phyloP scores from a whole-genome alignment of 805 yeast species.

The Wickerhamomyces strasburgensis region DNA sequence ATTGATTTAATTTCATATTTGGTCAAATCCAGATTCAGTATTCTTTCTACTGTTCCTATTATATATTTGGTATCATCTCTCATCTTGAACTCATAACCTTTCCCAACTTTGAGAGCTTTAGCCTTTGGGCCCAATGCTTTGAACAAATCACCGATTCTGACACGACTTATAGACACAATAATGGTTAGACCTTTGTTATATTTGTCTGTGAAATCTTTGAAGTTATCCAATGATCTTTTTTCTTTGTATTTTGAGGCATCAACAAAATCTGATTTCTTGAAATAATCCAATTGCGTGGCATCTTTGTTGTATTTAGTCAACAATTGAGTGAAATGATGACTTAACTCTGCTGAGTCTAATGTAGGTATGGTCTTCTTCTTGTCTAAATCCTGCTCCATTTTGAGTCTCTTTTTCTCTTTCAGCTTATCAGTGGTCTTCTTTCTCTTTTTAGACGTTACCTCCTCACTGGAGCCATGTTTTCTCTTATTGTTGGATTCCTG shows the following conservation, averaged over 20 bases:
- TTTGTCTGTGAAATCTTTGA: slow-evolving; percentile 47
- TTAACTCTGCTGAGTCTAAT: slow-evolving; percentile 53
- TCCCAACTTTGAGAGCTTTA: slow-evolving; percentile 23
- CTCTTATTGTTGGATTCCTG: neutral
- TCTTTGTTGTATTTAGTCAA: slow-evolving; percentile 59
- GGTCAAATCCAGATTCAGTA: slow-evolving; percentile 15
- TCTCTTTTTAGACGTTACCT: slow-evolving; percentile 17
- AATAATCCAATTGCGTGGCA: slow-evolving; percentile 69
- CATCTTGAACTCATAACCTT: slow-evolving; percentile 23
- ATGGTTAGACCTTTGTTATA: slow-evolving; percentile 43
- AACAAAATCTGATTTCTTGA: slow-evolving; percentile 51
- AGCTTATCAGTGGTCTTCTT: slow-evolving; percentile 38
- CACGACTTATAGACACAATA: slow-evolving; percentile 68
- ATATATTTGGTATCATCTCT: slow-evolving; percentile 24
- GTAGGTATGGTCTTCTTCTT: slow-evolving; percentile 52
- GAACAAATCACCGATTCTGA: slow-evolving; percentile 82
- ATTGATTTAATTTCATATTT: slow-evolving; percentile 21
- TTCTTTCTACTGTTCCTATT: slow-evolving; percentile 25
- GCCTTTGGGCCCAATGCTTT: slow-evolving; percentile 44
- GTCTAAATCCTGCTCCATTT: slow-evolving; percentile 59
- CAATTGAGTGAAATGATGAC: slow-evolving; percentile 60
- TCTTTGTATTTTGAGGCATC: slow-evolving; percentile 56
- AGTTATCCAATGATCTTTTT: slow-evolving; percentile 49
- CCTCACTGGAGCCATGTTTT: neutral
- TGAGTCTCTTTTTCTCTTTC: slow-evolving; percentile 59